Evolutionary conservation across 768 basidiomycete genomes (phyloP).

Genomic region (Suillus variegatus): DNA sequence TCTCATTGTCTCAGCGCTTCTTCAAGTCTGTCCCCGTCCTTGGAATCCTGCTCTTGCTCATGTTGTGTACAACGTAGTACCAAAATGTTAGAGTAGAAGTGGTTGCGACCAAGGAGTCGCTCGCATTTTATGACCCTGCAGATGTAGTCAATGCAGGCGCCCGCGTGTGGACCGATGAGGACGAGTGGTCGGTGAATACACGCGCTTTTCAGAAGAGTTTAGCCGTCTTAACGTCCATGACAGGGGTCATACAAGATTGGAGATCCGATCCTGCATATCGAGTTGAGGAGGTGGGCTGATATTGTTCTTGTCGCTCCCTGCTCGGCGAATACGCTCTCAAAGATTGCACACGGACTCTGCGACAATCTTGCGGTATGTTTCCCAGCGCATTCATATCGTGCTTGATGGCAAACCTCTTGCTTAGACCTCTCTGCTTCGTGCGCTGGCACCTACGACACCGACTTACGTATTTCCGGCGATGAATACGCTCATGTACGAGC

Average conservation of each 20-base stretch:
- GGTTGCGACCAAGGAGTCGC: constrained; percentile 75
- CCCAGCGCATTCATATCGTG: not conserved
- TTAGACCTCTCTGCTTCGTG: constrained; percentile 81
- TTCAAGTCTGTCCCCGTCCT: constrained; percentile 44
- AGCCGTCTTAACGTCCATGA: not conserved
- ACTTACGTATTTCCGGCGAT: constrained; percentile 96
- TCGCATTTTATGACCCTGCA: constrained; percentile 70
- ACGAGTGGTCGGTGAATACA: constrained; percentile 86
- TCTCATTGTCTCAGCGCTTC: constrained; percentile 78
- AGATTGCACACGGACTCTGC: constrained; percentile 86
- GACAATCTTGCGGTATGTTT: constrained; percentile 78
- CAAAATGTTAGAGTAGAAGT: constrained; percentile 77
- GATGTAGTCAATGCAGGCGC: constrained; percentile 54
- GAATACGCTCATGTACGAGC: constrained; percentile 98
- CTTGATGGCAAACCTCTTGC: not conserved
- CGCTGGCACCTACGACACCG: constrained; percentile 79
- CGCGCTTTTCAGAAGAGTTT: not conserved
- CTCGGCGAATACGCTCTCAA: constrained; percentile 97
- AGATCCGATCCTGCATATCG: constrained; percentile 95
- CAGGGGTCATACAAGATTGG: constrained; percentile 78
- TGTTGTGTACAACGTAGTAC: constrained; percentile 48
- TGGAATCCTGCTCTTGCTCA: not conserved
- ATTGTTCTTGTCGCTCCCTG: constrained; percentile 94
- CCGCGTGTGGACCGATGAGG: constrained; percentile 84
- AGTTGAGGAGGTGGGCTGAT: constrained; percentile 93